Conservation (phyloP, 192 early-diverging fungal genomes). For the Coemansia sp. region DNA sequence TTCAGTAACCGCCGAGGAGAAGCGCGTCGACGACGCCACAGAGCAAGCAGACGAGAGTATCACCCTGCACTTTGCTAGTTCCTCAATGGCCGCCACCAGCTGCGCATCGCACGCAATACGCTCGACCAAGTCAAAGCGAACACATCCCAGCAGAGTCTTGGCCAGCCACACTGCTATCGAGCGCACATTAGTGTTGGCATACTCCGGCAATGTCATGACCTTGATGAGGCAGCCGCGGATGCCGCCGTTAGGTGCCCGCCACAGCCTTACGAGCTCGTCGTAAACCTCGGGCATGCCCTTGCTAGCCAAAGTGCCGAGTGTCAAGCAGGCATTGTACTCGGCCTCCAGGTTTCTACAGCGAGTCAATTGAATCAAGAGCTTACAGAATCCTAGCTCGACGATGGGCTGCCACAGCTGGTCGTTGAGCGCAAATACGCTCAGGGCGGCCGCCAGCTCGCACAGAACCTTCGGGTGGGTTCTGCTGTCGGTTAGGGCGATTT, state of each 20-base stretch:
- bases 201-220: conserved; percentile 16
- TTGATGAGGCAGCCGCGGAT: conserved; percentile 19
- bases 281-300: conserved; percentile 18
- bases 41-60: not conserved
- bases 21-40: conserved; percentile 3
- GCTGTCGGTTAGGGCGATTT: conserved; percentile 7
- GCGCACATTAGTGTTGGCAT: conserved; percentile 20
- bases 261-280: conserved; percentile 41
- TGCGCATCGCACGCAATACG: conserved; percentile 21
- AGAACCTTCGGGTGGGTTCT: not conserved
- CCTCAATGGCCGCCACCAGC: conserved; percentile 31
- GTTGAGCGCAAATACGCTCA: conserved; percentile 35
- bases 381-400: conserved; percentile 28
- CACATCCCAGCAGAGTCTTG: conserved; percentile 27
- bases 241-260: conserved; percentile 22
- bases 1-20: not conserved
- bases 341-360: conserved; percentile 9
- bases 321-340: conserved; percentile 30
- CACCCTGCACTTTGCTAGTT: conserved; percentile 3
- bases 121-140: conserved; percentile 7
- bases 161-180: conserved; percentile 34
- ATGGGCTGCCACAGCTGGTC: conserved; percentile 32
- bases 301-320: conserved; percentile 27
- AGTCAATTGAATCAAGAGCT: conserved; percentile 17
- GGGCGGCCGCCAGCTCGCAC: conserved; percentile 28